Evolutionary conservation across 78 protist species (phyloP).

Genomic region (Dictyostelium firmibasis): DNA sequence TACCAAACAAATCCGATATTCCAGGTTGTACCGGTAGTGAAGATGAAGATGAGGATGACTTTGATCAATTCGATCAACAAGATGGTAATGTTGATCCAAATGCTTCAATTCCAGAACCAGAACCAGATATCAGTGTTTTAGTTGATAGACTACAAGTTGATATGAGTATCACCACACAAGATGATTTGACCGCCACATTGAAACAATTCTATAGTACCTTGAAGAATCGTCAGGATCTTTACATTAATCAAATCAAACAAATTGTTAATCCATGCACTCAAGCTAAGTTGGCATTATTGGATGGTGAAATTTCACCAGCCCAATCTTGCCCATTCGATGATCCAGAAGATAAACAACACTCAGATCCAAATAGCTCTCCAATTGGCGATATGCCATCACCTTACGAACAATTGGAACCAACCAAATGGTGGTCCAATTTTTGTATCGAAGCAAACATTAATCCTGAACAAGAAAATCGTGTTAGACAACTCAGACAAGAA

Average conservation of each 20-base stretch:
- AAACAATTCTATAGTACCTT: conserved; percentile 32
- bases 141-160: conserved; percentile 44
- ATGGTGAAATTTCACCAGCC: background rate
- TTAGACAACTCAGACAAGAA: conserved; percentile 37
- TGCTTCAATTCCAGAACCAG: background rate
- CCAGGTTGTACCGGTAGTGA: conserved; percentile 74
- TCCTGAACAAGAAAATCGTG: conserved; percentile 11
- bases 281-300: conserved; percentile 52
- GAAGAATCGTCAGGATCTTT: conserved; percentile 33
- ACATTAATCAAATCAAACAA: conserved; percentile 61
- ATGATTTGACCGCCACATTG: conserved; percentile 13
- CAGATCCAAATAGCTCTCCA: conserved; percentile 23
- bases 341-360: background rate
- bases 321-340: background rate
- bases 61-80: background rate
- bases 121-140: conserved; percentile 21
- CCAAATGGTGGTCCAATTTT: conserved; percentile 17
- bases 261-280: conserved; percentile 73
- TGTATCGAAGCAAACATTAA: conserved; percentile 9
- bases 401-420: background rate
- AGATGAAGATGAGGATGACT: conserved; percentile 26
- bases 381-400: background rate
- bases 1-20: conserved; percentile 37
- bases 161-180: background rate
- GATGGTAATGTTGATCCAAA: background rate